Evolutionary conservation across 2,329 filamentous ascomycete genomes (phyloP).

Genomic region (Pseudogymnoascus sp.): DNA sequence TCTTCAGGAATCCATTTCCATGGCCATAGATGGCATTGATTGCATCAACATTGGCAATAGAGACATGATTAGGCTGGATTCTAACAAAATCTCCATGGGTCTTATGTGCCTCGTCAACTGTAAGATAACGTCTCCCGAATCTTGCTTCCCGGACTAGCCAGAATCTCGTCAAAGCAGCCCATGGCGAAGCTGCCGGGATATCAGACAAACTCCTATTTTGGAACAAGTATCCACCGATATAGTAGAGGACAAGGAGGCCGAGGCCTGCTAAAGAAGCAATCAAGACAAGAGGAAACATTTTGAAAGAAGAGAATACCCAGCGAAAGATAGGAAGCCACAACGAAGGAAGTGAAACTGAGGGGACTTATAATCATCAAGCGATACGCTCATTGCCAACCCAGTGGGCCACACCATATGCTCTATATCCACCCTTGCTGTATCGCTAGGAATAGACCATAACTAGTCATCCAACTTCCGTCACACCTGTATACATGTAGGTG

Average conservation of each 20-base stretch:
- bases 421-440: background rate
- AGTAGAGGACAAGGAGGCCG: background rate
- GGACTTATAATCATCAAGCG: background rate
- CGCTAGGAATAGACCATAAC: background rate
- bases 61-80: constrained; percentile 78
- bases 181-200: background rate
- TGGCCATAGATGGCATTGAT: constrained; percentile 73
- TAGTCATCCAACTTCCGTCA: background rate
- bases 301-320: background rate
- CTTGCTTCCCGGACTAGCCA: constrained; percentile 64
- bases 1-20: constrained; percentile 66
- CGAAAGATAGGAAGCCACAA: background rate
- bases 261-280: background rate
- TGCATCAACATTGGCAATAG: constrained; percentile 69
- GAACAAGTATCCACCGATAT: background rate
- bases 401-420: background rate
- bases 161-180: constrained; percentile 27
- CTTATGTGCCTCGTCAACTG: constrained; percentile 66
- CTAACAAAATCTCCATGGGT: constrained; percentile 67
- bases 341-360: background rate
- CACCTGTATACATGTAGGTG: background rate
- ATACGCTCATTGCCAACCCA: background rate
- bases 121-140: constrained; percentile 50
- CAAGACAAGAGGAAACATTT: background rate
- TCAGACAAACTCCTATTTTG: background rate